Evolutionary conservation across 116 monocot genomes (phyloP), one percentile per base, ranked within the genome.

Genomic region (Zostera marina): DNA sequence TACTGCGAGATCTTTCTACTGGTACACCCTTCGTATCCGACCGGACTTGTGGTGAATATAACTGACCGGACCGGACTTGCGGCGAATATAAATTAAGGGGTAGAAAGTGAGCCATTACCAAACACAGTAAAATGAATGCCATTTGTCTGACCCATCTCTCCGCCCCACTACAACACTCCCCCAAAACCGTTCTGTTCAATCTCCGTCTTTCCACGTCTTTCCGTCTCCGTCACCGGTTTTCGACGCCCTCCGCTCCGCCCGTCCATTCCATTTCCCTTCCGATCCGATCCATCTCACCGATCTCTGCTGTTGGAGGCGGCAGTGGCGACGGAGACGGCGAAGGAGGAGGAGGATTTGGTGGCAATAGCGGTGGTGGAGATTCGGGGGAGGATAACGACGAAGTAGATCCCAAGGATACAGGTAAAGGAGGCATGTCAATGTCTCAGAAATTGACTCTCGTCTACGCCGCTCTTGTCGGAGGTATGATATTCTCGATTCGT

Each of bases 401-500:
- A 11, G 63, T 41, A 47, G 8, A 48, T 32, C 44, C 44, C 44
- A 62, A 60, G 40, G 60, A 67, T 42, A 62, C 56, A 14, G 75
- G 56, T 45, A 53, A 0, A 10, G 80, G 74, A 67, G 80, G 77
- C 64, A 77, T 74, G 80, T 77, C 77, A 22, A 77, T 80, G 85
- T 85, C 85, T 41, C 85, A 81, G 78, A 77, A 81, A 65, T 60
- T 85, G 52, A 85, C 85, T 5, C 77, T 85, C 8, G 81, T 66
- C 23, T 81, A 85, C 21, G 85, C 85, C 4, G 73, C 85, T 22
- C 77, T 85, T 23, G 72, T 85, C 19, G 85, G 81, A 61, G 77
- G 85, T 85, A 66, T 3, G 15, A 47, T n/a, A 51, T 7, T 51
- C 49, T 16, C 20, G 19, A 51, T 21, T 15, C 20, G 7, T 49